A percentile compares a stretch with the other conserved stretches of the same genome.
Conservation (phyloP, 2,329 filamentous ascomycete genomes). For the Fusarium newnesense region DNA sequence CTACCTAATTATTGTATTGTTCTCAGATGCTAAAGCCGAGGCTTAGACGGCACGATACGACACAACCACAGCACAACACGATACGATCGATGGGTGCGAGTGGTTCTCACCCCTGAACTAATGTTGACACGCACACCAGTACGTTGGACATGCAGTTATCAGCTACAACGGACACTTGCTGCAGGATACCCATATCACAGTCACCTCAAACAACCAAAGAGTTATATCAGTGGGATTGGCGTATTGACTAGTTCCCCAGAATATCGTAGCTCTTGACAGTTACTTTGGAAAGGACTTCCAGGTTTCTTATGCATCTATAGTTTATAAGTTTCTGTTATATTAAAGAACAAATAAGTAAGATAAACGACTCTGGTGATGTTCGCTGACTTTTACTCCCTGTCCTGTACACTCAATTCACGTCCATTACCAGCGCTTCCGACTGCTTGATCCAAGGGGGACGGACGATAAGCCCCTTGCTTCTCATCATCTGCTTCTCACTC, state of each 20-base stretch:
- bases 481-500: background rate
- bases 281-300: background rate
- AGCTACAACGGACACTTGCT: slow-evolving; percentile 6
- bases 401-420: background rate
- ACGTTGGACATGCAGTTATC: background rate
- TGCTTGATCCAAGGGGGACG: slow-evolving; percentile 17
- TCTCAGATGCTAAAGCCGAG: slow-evolving; percentile 17
- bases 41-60: slow-evolving; percentile 12
- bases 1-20: background rate
- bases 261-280: background rate
- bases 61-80: background rate
- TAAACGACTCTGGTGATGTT: background rate
- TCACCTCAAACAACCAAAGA: background rate
- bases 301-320: background rate
- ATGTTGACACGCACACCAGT: slow-evolving; percentile 6
- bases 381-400: background rate
- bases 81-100: slow-evolving; percentile 8
- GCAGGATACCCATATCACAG: slow-evolving; percentile 21
- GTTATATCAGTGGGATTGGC: background rate
- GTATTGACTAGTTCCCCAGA: background rate
- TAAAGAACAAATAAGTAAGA: background rate
- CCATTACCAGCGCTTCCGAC: background rate
- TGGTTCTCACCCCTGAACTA: slow-evolving; percentile 35
- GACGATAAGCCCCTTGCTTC: slow-evolving; percentile 14
- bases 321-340: background rate